These are phyloP conservation scores for Nyssa sinensis DNA, from an alignment of 148 eudicot species.

Conservation along the genomic window DNA sequence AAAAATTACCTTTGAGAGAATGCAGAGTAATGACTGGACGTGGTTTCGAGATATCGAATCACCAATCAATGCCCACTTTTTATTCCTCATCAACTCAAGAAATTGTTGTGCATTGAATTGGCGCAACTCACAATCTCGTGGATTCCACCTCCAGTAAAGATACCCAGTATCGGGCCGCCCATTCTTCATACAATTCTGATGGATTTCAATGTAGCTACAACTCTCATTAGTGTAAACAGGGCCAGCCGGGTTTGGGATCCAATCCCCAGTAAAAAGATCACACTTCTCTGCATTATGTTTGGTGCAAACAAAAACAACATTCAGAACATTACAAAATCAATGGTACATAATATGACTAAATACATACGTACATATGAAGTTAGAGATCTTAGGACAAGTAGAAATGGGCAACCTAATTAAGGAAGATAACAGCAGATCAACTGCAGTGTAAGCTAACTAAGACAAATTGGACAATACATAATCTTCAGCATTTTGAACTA, in stretches of 20 bases:
- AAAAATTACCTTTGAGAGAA: constrained; percentile 53
- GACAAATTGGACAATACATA: neutral
- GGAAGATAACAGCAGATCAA: constrained; percentile 6
- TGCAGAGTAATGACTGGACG: constrained; percentile 57
- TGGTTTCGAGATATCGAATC: constrained; percentile 72
- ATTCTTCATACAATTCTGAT: constrained; percentile 68
- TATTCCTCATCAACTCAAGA: constrained; percentile 53
- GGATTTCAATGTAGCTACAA: constrained; percentile 45
- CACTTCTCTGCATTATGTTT: constrained; percentile 37
- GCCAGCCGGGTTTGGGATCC: constrained; percentile 55
- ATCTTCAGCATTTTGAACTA: neutral
- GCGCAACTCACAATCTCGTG: constrained; percentile 49
- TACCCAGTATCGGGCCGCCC: constrained; percentile 69
- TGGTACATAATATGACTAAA: neutral
- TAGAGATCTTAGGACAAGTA: neutral
- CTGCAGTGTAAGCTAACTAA: neutral
- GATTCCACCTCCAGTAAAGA: constrained; percentile 69
- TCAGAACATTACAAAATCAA: neutral
- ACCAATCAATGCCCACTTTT: constrained; percentile 58
- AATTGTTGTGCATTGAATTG: constrained; percentile 42
- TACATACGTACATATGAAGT: too few species aligned
- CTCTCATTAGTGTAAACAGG: constrained; percentile 58
- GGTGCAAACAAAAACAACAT: neutral
- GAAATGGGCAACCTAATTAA: neutral
- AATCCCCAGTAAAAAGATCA: constrained; percentile 56